phyloP scores from a whole-genome alignment of 805 yeast genomes.

The Metschnikowia amazonensis region DNA sequence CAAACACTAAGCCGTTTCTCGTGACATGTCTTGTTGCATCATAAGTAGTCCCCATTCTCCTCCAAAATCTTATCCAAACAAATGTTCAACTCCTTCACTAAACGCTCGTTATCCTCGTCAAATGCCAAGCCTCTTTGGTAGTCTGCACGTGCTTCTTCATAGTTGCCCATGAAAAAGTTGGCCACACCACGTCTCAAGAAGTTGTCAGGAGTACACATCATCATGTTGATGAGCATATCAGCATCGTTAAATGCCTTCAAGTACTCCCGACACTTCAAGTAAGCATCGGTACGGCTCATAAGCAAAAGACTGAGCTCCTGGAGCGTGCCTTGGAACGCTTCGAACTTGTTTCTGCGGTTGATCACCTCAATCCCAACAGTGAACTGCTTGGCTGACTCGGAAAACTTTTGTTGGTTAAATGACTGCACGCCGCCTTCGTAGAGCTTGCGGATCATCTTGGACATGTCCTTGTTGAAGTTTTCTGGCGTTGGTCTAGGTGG shows the following conservation, averaged over 20 bases:
- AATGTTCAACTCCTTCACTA: slow-evolving; percentile 45
- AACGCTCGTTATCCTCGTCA: slow-evolving; percentile 48
- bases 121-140: slow-evolving; percentile 73
- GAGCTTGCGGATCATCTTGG: slow-evolving; percentile 60
- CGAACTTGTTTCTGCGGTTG: slow-evolving; percentile 65
- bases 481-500: slow-evolving; percentile 55
- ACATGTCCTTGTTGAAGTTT: slow-evolving; percentile 50
- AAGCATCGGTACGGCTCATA: slow-evolving; percentile 69
- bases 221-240: slow-evolving; percentile 58
- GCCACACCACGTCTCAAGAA: slow-evolving; percentile 70
- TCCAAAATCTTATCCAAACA: slow-evolving; percentile 47
- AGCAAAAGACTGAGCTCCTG: slow-evolving; percentile 65
- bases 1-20: too few species aligned
- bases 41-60: slow-evolving; percentile 63
- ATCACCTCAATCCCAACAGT: slow-evolving; percentile 66
- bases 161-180: slow-evolving; percentile 56
- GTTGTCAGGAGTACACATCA: slow-evolving; percentile 61
- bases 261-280: slow-evolving; percentile 51
- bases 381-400: slow-evolving; percentile 62
- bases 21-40: too few species aligned
- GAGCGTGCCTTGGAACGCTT: slow-evolving; percentile 65
- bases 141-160: slow-evolving; percentile 58
- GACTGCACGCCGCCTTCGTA: slow-evolving; percentile 61
- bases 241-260: slow-evolving; percentile 65
- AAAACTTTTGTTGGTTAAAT: slow-evolving; percentile 50